Evolutionary conservation across 2,329 filamentous ascomycete genomes (phyloP).

Genomic region (Tolypocladium guangdongense): DNA sequence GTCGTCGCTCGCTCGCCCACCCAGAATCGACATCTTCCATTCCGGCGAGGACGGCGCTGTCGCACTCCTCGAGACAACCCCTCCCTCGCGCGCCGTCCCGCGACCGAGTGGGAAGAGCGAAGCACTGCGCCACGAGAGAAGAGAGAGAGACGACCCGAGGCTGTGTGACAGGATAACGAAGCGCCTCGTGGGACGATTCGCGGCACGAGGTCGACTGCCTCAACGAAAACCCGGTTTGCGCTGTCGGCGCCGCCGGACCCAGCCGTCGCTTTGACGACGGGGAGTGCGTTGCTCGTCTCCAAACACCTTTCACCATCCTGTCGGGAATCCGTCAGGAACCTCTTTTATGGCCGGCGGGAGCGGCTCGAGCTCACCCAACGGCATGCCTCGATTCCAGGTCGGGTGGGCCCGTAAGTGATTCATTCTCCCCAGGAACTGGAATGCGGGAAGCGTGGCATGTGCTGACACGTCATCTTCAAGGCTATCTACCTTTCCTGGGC

Average conservation of each 20-base stretch:
- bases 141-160: too few species aligned
- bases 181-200: neutral
- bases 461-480: conserved; percentile 20
- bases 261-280: neutral
- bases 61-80: neutral
- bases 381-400: conserved; percentile 28
- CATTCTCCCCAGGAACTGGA: neutral
- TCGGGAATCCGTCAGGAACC: neutral
- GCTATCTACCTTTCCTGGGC: conserved; percentile 57
- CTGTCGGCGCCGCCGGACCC: neutral
- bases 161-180: neutral
- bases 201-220: neutral
- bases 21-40: neutral
- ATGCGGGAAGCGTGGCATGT: neutral
- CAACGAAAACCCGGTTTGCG: neutral
- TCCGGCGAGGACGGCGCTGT: neutral
- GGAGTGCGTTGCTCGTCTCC: neutral
- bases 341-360: conserved; percentile 9
- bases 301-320: neutral
- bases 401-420: conserved; percentile 37
- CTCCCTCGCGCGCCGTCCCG: neutral
- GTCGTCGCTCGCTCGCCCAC: neutral
- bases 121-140: too few species aligned
- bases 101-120: neutral
- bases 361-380: conserved; percentile 13